Evolutionary conservation across 2,329 filamentous ascomycete species (phyloP), one percentile per base, ranked within the genome.

Genomic region (Elsinoe fawcettii): DNA sequence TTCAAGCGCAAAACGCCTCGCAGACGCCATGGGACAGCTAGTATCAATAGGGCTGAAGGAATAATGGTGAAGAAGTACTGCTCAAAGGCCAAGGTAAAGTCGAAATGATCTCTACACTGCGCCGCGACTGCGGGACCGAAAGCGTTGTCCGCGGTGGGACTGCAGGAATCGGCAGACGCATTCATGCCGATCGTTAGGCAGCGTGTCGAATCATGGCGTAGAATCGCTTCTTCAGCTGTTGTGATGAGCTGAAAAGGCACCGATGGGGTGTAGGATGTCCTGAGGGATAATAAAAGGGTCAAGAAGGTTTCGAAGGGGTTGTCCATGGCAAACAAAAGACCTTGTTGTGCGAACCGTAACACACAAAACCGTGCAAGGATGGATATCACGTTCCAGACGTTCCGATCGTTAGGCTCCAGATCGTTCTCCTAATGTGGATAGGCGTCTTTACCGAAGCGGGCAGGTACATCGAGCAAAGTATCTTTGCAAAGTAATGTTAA

Each of bases 31-130:
- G 69, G 68, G 3, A 66, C 63, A 30, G 68, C 59, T 23, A 60
- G 58, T 46, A 71, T 58, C 18, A 72, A 51, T 27, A 72, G 44
- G 14, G 63, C 63, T 8, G 69, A 58, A 27, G 69, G 70, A 27
- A 64, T 27, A 43, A 71, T 66, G 1, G 67, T 67, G 32, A 73
- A 63, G 36, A 72, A 62, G 7, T 65, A 47, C 20, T 71, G 66
- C 46, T 71, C 67, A 56, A 73, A 73, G 7, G 70, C 63, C 25
- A 71, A 59, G 16, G 70, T 71, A 44, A 73, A 71, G 49, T 72
- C 70, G 53, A 73, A 73, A 4, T 66, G 66, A 54, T 68, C 67
- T 56, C 70, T 54, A 39, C 61, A 61, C 9, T 37, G 22, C 32
- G 5, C 56, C 58, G 16, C 41, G 36, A 56, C 44, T 44, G 53